phyloP scores from a whole-genome alignment of 108 stramenopile species.

The Skeletonema marinoi region DNA sequence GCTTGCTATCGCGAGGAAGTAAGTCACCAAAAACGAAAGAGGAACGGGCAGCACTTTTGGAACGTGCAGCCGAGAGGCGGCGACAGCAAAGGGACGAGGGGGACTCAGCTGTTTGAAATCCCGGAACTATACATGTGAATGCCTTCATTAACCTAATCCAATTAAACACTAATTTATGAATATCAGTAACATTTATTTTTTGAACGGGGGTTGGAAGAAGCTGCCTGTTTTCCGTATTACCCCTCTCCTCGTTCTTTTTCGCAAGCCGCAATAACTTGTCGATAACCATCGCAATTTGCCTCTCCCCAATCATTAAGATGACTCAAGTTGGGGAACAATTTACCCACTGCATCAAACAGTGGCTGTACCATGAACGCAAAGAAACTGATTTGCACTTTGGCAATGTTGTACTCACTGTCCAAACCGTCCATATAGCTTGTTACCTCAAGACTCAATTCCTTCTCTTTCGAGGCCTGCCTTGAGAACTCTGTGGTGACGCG shows the following conservation, averaged over 20 bases:
- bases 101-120: conserved; percentile 38
- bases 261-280: conserved; percentile 12
- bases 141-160: neutral
- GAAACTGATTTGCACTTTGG: conserved; percentile 60
- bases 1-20: conserved; percentile 39
- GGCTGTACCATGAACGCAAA: conserved; percentile 56
- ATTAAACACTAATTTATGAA: neutral
- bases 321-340: conserved; percentile 35
- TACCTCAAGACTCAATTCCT: conserved; percentile 40
- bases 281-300: conserved; percentile 30
- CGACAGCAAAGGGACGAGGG: conserved; percentile 44
- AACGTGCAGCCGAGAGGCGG: conserved; percentile 49
- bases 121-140: neutral
- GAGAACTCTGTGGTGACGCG: conserved; percentile 51
- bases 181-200: neutral
- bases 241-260: conserved; percentile 1
- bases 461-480: conserved; percentile 45
- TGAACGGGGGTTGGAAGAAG: neutral
- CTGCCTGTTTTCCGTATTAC: neutral
- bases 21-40: conserved; percentile 52
- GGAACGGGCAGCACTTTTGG: conserved; percentile 51
- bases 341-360: conserved; percentile 25
- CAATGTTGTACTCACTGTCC: conserved; percentile 33
- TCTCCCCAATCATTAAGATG: conserved; percentile 37
- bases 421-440: conserved; percentile 57